These are phyloP conservation scores for Coniella lustricola DNA, from an alignment of 2,329 filamentous ascomycete species.

Conservation along the genomic window DNA sequence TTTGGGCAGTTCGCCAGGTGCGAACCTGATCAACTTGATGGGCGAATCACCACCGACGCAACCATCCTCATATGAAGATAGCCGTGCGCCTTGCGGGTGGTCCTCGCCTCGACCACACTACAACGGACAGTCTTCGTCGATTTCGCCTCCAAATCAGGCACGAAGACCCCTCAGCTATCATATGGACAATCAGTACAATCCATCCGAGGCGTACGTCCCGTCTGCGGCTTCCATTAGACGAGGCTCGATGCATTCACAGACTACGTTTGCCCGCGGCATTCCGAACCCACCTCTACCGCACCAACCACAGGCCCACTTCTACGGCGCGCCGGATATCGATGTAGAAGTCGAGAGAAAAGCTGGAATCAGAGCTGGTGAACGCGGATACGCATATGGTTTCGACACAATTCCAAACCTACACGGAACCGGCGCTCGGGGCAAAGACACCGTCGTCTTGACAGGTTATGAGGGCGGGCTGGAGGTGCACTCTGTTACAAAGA, in stretches of 20 bases:
- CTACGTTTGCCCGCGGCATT: conserved; percentile 36
- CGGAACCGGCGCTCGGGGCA: conserved; percentile 39
- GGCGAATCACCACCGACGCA: conserved; percentile 47
- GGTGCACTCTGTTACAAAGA: conserved; percentile 65
- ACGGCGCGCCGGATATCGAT: conserved; percentile 67
- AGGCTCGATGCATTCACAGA: conserved; percentile 44
- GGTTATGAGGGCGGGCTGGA: conserved; percentile 77
- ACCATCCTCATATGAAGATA: conserved; percentile 45
- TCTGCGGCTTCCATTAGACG: conserved; percentile 32
- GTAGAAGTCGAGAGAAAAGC: conserved; percentile 42
- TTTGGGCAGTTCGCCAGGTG: conserved; percentile 41
- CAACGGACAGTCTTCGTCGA: conserved; percentile 37
- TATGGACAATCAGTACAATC: conserved; percentile 38
- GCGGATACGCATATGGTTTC: conserved; percentile 74
- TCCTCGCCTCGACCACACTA: conserved; percentile 39
- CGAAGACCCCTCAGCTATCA: conserved; percentile 49
- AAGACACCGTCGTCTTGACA: conserved; percentile 55
- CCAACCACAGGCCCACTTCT: conserved; percentile 70
- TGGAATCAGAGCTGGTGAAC: conserved; percentile 56
- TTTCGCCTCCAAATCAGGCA: conserved; percentile 28
- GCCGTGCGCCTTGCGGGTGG: conserved; percentile 37
- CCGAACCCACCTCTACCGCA: conserved; percentile 63
- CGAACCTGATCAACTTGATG: conserved; percentile 43
- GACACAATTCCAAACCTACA: conserved; percentile 52
- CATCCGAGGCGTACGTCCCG: conserved; percentile 33